phyloP scores from a whole-genome alignment of 306 rosid genomes.

The Vigna hirtella region DNA sequence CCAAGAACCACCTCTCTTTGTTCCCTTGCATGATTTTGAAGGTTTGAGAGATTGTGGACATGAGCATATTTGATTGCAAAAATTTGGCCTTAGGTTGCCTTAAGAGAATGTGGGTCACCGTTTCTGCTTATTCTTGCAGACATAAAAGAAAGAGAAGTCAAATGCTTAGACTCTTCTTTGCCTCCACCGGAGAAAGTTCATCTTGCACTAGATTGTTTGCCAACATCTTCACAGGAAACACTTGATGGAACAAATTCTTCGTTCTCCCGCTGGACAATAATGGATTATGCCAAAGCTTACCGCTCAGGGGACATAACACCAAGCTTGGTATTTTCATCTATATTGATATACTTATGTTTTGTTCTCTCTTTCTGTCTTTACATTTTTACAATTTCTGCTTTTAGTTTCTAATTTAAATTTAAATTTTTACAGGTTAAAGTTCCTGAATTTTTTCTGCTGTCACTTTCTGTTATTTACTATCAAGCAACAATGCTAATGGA shows the following conservation, averaged over 20 bases:
- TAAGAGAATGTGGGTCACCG: constrained; percentile 13
- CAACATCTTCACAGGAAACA: constrained; percentile 41
- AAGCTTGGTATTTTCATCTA: constrained; percentile 55
- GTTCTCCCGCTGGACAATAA: constrained; percentile 75
- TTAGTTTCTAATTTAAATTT: no score
- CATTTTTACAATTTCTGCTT: no score
- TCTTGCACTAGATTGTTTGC: constrained; percentile 68
- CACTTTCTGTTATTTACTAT: no score
- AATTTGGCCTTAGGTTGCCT: constrained; percentile 2
- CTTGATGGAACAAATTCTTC: constrained; percentile 37
- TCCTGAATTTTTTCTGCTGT: no score
- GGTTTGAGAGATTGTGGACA: constrained; percentile 50
- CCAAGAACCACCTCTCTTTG: constrained; percentile 72
- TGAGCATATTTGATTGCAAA: constrained; percentile 3
- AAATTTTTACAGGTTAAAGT: no score
- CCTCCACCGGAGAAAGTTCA: constrained; percentile 71
- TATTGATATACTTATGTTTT: background rate
- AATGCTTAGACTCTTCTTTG: constrained; percentile 54
- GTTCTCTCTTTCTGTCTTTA: background rate
- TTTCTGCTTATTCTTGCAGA: constrained; percentile 52
- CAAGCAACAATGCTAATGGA: no score
- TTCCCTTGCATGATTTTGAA: constrained; percentile 75
- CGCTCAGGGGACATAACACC: constrained; percentile 71
- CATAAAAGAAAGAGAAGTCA: constrained; percentile 61
- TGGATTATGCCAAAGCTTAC: constrained; percentile 81